Conservation (phyloP, 2,329 filamentous ascomycete genomes). For the Sphaerulina vaccinii region DNA sequence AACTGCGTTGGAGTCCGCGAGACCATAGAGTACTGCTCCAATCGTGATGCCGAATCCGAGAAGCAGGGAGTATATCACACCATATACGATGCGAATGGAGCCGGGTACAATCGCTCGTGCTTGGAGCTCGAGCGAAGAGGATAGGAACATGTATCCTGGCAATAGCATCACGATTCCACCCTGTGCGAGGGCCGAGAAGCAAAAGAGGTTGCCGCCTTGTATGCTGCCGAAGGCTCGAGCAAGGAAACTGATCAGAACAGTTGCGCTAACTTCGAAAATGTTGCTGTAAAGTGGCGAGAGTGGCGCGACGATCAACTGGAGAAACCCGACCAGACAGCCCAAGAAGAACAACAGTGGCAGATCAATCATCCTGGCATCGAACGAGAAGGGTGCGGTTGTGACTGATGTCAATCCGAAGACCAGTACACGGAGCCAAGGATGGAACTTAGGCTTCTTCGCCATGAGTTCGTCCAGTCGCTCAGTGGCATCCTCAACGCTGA, state of each 20-base stretch:
- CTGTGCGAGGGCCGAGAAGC: slow-evolving; percentile 51
- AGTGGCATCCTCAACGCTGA: slow-evolving; percentile 69
- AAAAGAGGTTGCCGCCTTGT: slow-evolving; percentile 43
- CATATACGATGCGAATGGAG: slow-evolving; percentile 52
- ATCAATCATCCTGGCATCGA: slow-evolving; percentile 72
- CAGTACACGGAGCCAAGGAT: slow-evolving; percentile 52
- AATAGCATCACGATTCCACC: slow-evolving; percentile 50
- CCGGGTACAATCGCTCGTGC: slow-evolving; percentile 49
- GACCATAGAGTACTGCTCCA: slow-evolving; percentile 48
- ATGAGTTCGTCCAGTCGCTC: slow-evolving; percentile 62
- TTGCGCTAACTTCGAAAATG: slow-evolving; percentile 51
- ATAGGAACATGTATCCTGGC: slow-evolving; percentile 48
- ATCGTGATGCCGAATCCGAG: slow-evolving; percentile 54
- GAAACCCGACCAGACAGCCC: slow-evolving; percentile 67
- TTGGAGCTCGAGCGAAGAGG: slow-evolving; percentile 49
- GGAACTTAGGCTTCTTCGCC: slow-evolving; percentile 55
- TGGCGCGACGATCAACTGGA: slow-evolving; percentile 73
- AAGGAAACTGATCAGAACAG: slow-evolving; percentile 49
- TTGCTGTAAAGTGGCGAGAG: slow-evolving; percentile 66
- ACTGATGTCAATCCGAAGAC: slow-evolving; percentile 77
- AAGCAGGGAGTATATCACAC: slow-evolving; percentile 53
- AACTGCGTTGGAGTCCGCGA: slow-evolving; percentile 48
- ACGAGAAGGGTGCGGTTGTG: slow-evolving; percentile 75
- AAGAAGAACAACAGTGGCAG: slow-evolving; percentile 73
- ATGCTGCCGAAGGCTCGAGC: slow-evolving; percentile 50